These are phyloP conservation scores for Plantago major DNA, from an alignment of 257 asterid species.

Conservation along the genomic window DNA sequence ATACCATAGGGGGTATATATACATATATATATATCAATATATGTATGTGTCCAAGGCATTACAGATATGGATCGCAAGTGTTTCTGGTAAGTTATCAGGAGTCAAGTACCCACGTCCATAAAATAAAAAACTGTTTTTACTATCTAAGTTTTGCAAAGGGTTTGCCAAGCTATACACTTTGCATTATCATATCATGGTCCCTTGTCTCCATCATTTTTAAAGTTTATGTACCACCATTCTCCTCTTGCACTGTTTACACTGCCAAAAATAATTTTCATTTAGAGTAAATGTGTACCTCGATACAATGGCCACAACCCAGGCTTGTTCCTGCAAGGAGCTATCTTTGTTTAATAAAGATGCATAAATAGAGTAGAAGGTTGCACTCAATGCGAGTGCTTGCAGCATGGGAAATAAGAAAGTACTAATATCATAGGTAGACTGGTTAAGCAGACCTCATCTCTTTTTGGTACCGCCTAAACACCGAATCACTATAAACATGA, in stretches of 20 bases:
- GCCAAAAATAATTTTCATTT: conserved; percentile 1
- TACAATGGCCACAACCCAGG: conserved; percentile 96
- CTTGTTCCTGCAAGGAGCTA: conserved; percentile 52
- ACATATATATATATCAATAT: too few relatives aligned
- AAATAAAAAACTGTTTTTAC: too few relatives aligned
- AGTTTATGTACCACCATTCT: too few relatives aligned
- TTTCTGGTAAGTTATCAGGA: too few relatives aligned
- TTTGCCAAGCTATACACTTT: too few relatives aligned
- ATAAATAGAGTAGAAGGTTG: conserved; percentile 10
- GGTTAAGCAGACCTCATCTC: conserved; percentile 72
- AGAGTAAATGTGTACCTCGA: conserved; percentile 59
- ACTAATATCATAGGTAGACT: neutral
- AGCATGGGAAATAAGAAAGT: conserved; percentile 1
- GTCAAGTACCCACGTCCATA: too few relatives aligned
- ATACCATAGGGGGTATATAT: too few relatives aligned
- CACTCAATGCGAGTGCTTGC: conserved; percentile 7
- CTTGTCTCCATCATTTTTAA: too few relatives aligned
- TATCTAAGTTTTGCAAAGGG: too few relatives aligned
- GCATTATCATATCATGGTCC: too few relatives aligned
- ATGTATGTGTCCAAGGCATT: too few relatives aligned
- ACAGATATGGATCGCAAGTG: too few relatives aligned
- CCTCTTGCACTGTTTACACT: neutral
- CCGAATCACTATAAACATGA: conserved; percentile 89
- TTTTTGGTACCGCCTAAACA: conserved; percentile 85
- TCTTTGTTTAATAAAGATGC: conserved; percentile 13